A percentile compares a stretch with the other conserved stretches of the same genome.
Evolutionary conservation across 75 land plant genomes (phyloP).

Genomic region (Cupressus sempervirens): DNA sequence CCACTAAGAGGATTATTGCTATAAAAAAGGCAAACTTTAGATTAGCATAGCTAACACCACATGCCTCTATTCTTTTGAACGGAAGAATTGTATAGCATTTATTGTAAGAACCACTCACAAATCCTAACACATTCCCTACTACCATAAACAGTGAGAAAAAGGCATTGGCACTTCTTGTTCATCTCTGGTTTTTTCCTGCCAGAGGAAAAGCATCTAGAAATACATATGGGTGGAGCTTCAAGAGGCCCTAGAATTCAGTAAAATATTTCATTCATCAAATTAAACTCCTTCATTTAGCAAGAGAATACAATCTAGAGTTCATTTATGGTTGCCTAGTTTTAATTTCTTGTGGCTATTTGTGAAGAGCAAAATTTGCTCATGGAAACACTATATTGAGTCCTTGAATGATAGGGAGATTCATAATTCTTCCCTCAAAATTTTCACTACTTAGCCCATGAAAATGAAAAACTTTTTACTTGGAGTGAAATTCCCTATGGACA

Average conservation of each 20-base stretch:
- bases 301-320: not conserved
- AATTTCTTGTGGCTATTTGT: not conserved
- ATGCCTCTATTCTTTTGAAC: constrained; percentile 65
- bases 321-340: not conserved
- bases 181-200: constrained; percentile 70
- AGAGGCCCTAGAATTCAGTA: not conserved
- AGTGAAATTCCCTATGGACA: not conserved
- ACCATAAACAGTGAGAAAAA: constrained; percentile 95
- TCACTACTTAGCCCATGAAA: not conserved
- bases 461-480: not conserved
- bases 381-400: not conserved
- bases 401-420: not conserved
- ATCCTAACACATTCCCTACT: constrained; percentile 85
- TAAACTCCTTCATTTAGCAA: not conserved
- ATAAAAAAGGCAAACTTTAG: constrained; percentile 90
- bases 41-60: constrained; percentile 74
- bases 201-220: not conserved
- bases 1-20: constrained; percentile 44
- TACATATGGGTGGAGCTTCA: not conserved
- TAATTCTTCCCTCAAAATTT: not conserved
- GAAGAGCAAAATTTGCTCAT: not conserved
- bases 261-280: not conserved
- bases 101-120: constrained; percentile 76
- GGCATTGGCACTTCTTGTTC: constrained; percentile 84
- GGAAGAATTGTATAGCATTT: constrained; percentile 67